Percentiles rank a stretch among this genome's conserved stretches.
phyloP scores from a whole-genome alignment of 257 asterid genomes.

The Solanum chilense region DNA sequence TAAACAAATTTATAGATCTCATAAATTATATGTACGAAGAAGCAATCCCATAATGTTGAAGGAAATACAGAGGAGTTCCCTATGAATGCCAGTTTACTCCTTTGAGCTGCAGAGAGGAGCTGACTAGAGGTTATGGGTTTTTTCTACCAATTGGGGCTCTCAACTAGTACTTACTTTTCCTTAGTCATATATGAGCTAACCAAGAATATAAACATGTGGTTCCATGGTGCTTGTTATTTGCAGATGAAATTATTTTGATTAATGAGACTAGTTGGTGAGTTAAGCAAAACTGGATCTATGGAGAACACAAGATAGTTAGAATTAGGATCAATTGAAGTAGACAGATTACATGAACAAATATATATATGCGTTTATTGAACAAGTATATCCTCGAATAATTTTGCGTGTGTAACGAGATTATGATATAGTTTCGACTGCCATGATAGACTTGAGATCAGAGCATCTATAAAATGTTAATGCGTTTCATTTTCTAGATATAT shows the following conservation, averaged over 20 bases:
- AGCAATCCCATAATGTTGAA: neutral
- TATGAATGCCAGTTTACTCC: neutral
- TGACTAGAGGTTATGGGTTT: neutral
- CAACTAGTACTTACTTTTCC: neutral
- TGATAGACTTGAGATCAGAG: neutral
- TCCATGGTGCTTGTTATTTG: neutral
- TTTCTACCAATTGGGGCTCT: neutral
- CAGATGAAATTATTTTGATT: neutral
- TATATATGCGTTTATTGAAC: too few species aligned
- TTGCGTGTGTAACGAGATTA: neutral
- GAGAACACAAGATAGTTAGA: neutral
- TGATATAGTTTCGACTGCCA: constrained; percentile 7
- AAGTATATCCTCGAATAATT: too few species aligned
- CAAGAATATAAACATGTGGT: neutral
- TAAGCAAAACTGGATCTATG: neutral
- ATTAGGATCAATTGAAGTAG: neutral
- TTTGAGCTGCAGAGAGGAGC: neutral
- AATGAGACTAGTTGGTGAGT: neutral
- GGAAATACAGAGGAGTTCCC: neutral
- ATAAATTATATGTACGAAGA: neutral
- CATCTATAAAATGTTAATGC: neutral
- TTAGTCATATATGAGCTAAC: neutral
- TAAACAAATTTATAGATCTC: neutral
- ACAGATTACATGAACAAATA: neutral
- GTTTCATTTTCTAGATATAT: constrained; percentile 38